phyloP scores from a whole-genome alignment of 768 basidiomycete species.

The Leucocoprinus birnbaumii region DNA sequence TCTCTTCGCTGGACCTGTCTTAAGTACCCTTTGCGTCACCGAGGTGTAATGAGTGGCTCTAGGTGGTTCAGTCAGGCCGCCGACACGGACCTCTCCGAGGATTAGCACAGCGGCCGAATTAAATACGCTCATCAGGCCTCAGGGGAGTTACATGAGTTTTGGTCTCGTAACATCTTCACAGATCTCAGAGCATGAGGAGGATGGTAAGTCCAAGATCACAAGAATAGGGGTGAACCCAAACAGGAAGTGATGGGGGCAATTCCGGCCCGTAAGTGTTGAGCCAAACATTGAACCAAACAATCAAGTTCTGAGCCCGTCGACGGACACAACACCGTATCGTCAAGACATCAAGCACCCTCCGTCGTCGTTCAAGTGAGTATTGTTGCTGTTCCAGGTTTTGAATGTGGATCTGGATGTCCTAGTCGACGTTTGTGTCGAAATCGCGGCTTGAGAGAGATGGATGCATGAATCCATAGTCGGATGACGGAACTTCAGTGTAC shows the following conservation, averaged over 20 bases:
- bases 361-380: constrained; percentile 12
- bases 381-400: background rate
- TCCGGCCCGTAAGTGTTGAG: background rate
- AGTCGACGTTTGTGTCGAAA: too few relatives aligned
- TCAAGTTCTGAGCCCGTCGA: background rate
- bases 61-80: too few relatives aligned
- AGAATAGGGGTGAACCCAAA: background rate
- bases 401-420: background rate
- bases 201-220: too few relatives aligned
- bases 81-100: too few relatives aligned
- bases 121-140: too few relatives aligned
- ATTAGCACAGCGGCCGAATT: too few relatives aligned
- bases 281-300: constrained; percentile 11
- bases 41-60: too few relatives aligned
- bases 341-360: constrained; percentile 11
- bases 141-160: too few relatives aligned
- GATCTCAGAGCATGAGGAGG: too few relatives aligned
- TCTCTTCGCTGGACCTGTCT: too few relatives aligned
- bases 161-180: too few relatives aligned
- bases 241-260: background rate
- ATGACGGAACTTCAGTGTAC: constrained; percentile 13
- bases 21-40: too few relatives aligned
- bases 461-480: constrained; percentile 7
- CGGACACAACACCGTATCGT: constrained; percentile 7
- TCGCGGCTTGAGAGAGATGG: constrained; percentile 7